Evolutionary conservation across 306 rosid species (phyloP).

Genomic region (Erythrophleum fordii): DNA sequence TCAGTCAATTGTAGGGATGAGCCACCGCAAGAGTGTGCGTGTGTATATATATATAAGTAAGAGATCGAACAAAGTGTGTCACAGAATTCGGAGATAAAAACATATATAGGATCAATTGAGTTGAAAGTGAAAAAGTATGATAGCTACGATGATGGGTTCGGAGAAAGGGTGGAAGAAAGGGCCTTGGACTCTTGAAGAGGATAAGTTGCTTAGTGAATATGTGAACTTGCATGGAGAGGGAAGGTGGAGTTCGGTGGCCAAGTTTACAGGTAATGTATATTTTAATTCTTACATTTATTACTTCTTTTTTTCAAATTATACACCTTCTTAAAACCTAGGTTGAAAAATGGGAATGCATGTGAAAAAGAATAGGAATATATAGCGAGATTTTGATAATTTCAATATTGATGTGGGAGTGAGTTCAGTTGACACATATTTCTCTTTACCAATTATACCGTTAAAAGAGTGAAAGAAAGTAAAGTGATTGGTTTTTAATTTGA

Average conservation of each 20-base stretch:
- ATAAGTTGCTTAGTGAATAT: slow-evolving; percentile 1
- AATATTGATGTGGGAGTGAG: not conserved
- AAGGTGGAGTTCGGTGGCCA: slow-evolving; percentile 21
- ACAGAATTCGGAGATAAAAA: not conserved
- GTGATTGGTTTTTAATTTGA: no score
- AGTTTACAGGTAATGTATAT: slow-evolving; percentile 18
- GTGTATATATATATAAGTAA: slow-evolving; percentile 10
- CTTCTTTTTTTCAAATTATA: not conserved
- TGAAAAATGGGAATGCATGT: not conserved
- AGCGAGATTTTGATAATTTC: not conserved
- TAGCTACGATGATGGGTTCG: slow-evolving; percentile 33
- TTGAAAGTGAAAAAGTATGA: slow-evolving; percentile 33
- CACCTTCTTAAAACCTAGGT: not conserved
- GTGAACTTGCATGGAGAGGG: slow-evolving; percentile 19
- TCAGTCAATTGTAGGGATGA: slow-evolving; percentile 21
- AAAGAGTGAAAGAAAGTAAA: not conserved
- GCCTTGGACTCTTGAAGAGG: slow-evolving; percentile 28
- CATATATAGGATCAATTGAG: not conserved
- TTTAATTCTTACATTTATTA: not conserved
- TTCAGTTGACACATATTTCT: not conserved
- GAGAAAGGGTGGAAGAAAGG: slow-evolving; percentile 52
- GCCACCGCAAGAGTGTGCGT: not conserved
- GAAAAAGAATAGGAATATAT: not conserved
- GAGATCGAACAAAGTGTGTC: slow-evolving; percentile 33
- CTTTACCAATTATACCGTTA: not conserved